Conservation (phyloP, 495 filamentous ascomycete species). For the Trichoderma reesei region DNA sequence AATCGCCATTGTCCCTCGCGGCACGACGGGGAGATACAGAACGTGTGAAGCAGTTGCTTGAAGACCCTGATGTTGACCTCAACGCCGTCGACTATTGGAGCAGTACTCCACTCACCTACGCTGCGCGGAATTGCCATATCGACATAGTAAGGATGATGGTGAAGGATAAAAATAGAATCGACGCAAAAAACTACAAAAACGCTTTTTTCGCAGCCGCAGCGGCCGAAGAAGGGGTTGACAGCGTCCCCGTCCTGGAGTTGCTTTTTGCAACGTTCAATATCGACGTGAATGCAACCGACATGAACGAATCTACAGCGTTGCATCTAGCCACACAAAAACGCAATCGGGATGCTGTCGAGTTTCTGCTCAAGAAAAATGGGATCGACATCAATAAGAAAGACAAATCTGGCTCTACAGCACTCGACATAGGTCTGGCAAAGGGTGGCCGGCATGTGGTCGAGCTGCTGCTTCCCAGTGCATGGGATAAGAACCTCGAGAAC, state of each 20-base stretch:
- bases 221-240: too few species aligned
- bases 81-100: neutral
- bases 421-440: neutral
- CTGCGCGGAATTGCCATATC: neutral
- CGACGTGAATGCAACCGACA: neutral
- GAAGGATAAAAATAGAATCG: neutral
- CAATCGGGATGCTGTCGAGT: neutral
- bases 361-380: neutral
- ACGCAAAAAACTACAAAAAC: neutral
- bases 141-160: neutral
- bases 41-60: neutral
- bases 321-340: neutral
- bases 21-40: neutral
- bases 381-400: neutral
- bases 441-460: neutral
- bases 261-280: too few species aligned
- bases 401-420: neutral
- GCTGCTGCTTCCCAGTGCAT: neutral
- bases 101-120: neutral
- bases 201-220: too few species aligned
- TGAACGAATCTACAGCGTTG: neutral
- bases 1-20: too few species aligned
- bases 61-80: neutral
- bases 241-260: too few species aligned
- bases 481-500: too few species aligned